A percentile compares a stretch with the other conserved stretches of the same genome.
phyloP scores from a whole-genome alignment of 208 protist genomes.

The Leishmania mexicana region DNA sequence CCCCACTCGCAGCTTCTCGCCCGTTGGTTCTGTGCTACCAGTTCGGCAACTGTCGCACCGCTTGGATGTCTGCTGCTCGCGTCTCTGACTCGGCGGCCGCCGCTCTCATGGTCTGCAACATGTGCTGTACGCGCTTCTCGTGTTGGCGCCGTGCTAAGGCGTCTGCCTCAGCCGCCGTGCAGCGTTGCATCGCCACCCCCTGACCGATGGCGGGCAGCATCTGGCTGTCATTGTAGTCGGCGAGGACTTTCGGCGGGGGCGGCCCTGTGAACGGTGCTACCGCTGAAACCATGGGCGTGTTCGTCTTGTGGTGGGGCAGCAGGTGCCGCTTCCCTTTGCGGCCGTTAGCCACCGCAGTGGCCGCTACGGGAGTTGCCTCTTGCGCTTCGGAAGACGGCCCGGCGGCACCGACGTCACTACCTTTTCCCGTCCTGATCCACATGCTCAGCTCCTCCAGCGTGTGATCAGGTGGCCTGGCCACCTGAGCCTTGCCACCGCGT shows the following conservation, averaged over 20 bases:
- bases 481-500: conserved; percentile 46
- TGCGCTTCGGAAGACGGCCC: background rate
- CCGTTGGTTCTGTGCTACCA: conserved; percentile 20
- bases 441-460: conserved; percentile 56
- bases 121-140: conserved; percentile 18
- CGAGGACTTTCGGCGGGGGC: conserved; percentile 8
- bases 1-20: background rate
- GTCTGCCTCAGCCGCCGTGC: conserved; percentile 24
- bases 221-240: conserved; percentile 12
- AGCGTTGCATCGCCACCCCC: conserved; percentile 6
- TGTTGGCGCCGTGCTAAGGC: conserved; percentile 23
- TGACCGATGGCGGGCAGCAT: conserved; percentile 16
- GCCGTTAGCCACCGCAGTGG: background rate
- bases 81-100: background rate
- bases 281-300: background rate
- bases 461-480: conserved; percentile 56
- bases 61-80: conserved; percentile 37
- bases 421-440: conserved; percentile 18
- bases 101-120: conserved; percentile 1
- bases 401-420: background rate
- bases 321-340: background rate
- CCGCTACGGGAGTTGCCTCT: background rate
- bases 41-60: conserved; percentile 46
- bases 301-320: background rate
- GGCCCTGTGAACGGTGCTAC: background rate